Conservation (phyloP, 768 basidiomycete species). For the Favolaschia claudopus region DNA sequence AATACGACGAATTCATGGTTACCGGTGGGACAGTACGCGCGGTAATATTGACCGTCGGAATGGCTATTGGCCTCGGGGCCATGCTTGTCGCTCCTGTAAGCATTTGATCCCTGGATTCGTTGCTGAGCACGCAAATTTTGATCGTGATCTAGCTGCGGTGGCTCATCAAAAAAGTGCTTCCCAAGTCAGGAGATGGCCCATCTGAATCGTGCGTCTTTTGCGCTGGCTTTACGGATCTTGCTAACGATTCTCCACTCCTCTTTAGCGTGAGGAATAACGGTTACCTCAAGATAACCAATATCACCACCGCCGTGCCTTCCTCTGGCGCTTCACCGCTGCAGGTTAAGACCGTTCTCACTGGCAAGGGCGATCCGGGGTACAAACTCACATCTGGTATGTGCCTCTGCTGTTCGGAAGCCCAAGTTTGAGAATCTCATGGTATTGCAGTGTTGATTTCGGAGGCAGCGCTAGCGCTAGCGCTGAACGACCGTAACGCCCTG, state of each 20-base stretch:
- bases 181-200: constrained; percentile 68
- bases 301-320: constrained; percentile 65
- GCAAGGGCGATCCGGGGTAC: constrained; percentile 83
- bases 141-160: constrained; percentile 64
- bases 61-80: constrained; percentile 42
- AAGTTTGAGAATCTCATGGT: constrained; percentile 10
- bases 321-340: constrained; percentile 43
- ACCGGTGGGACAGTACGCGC: constrained; percentile 49
- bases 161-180: constrained; percentile 58
- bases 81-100: constrained; percentile 52
- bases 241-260: background rate
- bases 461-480: constrained; percentile 74
- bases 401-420: background rate
- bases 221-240: background rate
- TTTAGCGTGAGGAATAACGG: constrained; percentile 71
- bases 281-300: constrained; percentile 67
- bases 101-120: constrained; percentile 22
- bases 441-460: constrained; percentile 77
- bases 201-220: constrained; percentile 61
- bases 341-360: constrained; percentile 68
- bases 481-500: constrained; percentile 59
- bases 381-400: constrained; percentile 59
- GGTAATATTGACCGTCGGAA: constrained; percentile 44
- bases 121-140: background rate
- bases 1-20: constrained; percentile 75